phyloP scores from a whole-genome alignment of 768 basidiomycete genomes.

The Suillus ampliporus region DNA sequence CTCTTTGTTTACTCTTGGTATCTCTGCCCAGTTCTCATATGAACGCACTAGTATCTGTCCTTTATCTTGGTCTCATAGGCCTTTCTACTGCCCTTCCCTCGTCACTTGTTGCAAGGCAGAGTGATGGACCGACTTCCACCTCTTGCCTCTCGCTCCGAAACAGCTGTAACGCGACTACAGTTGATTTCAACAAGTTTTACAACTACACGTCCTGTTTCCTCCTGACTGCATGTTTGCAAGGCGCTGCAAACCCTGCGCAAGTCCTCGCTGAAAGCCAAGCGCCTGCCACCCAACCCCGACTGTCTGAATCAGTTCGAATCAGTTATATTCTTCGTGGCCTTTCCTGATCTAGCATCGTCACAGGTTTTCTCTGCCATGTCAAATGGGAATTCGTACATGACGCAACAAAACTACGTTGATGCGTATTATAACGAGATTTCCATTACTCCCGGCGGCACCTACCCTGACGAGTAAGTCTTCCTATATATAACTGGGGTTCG shows the following conservation, averaged over 20 bases:
- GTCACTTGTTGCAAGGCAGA: slow-evolving; percentile 17
- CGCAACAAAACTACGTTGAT: slow-evolving; percentile 29
- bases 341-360: neutral
- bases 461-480: slow-evolving; percentile 22
- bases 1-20: slow-evolving; percentile 1
- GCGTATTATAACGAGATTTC: slow-evolving; percentile 27
- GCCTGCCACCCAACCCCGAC: slow-evolving; percentile 22
- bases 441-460: slow-evolving; percentile 22
- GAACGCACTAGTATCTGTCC: neutral
- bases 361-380: slow-evolving; percentile 27
- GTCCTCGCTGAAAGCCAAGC: slow-evolving; percentile 16
- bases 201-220: slow-evolving; percentile 26
- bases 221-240: slow-evolving; percentile 20
- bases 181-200: slow-evolving; percentile 26
- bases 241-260: slow-evolving; percentile 13
- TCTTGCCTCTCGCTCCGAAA: slow-evolving; percentile 25
- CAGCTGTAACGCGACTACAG: slow-evolving; percentile 25
- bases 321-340: neutral
- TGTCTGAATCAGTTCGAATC: slow-evolving; percentile 21
- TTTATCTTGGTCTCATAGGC: slow-evolving; percentile 13
- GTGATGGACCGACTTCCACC: slow-evolving; percentile 8
- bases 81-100: slow-evolving; percentile 9
- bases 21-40: neutral
- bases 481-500: neutral
- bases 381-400: slow-evolving; percentile 25